phyloP scores from a whole-genome alignment of 441 rosid species.

The Brassica balearica region DNA sequence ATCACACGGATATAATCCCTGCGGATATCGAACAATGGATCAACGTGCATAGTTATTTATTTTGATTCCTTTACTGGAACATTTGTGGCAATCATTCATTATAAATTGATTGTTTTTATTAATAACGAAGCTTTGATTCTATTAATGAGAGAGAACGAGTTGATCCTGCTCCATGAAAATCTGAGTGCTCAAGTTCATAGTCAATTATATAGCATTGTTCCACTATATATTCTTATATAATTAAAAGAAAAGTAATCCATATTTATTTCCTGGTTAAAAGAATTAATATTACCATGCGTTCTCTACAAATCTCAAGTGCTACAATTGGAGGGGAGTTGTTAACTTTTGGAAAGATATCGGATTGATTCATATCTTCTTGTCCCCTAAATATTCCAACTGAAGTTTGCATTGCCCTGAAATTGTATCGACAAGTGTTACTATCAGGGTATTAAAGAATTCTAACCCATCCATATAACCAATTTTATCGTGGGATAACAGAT shows the following conservation, averaged over 20 bases:
- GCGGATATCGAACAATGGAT: constrained; percentile 7
- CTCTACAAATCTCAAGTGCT: constrained; percentile 82
- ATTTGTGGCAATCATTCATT: neutral
- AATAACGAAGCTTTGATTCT: neutral
- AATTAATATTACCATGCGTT: constrained; percentile 59
- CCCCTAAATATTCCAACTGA: constrained; percentile 67
- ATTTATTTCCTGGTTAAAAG: constrained; percentile 13
- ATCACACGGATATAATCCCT: constrained; percentile 84
- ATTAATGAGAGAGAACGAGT: neutral
- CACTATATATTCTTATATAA: neutral
- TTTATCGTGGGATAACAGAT: neutral
- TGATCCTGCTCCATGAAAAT: neutral
- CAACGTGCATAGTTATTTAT: constrained; percentile 1
- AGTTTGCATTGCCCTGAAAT: constrained; percentile 81
- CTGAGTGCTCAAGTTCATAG: neutral
- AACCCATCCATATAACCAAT: neutral
- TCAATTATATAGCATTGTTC: neutral
- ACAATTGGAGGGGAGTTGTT: constrained; percentile 52
- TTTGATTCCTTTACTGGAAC: neutral
- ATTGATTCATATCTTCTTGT: constrained; percentile 34
- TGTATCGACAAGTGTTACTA: neutral
- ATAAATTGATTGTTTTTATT: neutral
- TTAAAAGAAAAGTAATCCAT: neutral
- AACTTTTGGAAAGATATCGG: constrained; percentile 35
- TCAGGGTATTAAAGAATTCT: neutral